Base-by-base conservation (phyloP, 768 basidiomycete species). In the Boletus reticuloceps region DNA sequence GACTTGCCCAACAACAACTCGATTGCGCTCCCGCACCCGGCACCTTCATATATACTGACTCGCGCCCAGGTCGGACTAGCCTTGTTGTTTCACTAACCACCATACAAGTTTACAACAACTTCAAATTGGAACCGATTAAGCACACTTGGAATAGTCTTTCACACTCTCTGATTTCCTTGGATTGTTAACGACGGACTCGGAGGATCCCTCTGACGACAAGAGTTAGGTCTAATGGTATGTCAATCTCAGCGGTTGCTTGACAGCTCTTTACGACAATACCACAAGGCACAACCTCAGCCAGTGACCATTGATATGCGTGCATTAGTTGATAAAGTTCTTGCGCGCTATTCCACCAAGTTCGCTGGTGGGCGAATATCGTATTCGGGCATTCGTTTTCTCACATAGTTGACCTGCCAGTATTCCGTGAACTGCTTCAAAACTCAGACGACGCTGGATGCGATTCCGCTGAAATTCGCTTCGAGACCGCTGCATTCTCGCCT, bases 401-500 rank as follows among this genome's bases (percentile, higher is more conserved):
- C 16, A 6, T 8, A 22, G 3, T 43, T n/a, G 41, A 42, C 40
- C 13, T 37, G 36, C 2, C 17, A 53, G 52, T 53, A 25, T 47
- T 53, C 20, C 45, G 52, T 2, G 52, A 53, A 39, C n/a, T 52
- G 9, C 51, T 52, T 45, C 51, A 52, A 16, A 46, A 52, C 25
- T 45, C 51, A 2, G 51, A 52, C 4, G 51, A 52, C 38, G 51
- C 51, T 31, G 31, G 9, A 31, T 45, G 36, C 14, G 36, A 47
- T 22, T 5, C 8, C 11, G 53, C 17, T 13, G 53, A 54, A 36
- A 54, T 54, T 27, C 53, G 8, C 20, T 54, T 54, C 9, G 39
- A 48, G 31, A 36, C 32, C 7, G 17, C 8, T n/a, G 5, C 29
- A 8, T 53, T 29, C 27, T 31, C 7, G 17, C 17, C 29, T 12